Evolutionary conservation across 2,329 filamentous ascomycete species (phyloP), one percentile per base, ranked within the genome.

Genomic region (Diaporthe sp.): DNA sequence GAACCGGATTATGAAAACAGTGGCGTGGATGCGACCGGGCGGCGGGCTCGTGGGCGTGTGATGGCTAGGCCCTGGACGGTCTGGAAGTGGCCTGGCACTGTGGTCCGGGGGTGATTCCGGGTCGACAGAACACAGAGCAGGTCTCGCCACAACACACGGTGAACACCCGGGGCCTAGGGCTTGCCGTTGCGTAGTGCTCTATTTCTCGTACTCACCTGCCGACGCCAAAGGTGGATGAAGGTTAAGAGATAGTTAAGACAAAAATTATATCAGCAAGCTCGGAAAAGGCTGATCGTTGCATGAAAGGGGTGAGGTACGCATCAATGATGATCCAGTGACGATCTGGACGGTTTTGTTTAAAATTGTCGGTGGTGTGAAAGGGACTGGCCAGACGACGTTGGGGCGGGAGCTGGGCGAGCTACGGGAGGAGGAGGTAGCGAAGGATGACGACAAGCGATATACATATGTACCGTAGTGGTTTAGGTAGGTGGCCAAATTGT

Each of bases 401-500:
- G 45, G n/a, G 45, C 45, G 64, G 64, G 28, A 15, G 10, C 33
- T 67, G 45, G 33, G 47, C 47, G 47, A 35, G 64, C 64, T 68
- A 72, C 70, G 10, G 42, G n/a, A 45, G 57, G 70, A 54, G 58
- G 66, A 70, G 66, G 57, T 47, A 74, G 57, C 67, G 72, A 57
- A 55, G 45, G 33, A 74, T 66, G 72, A 74, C 68, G 67, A 71
- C 73, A 40, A 72, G 55, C 55, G 58, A 72, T 67, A 69, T 64
- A 72, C 61, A 50, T 69, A 75, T 50, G 70, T 60, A 60, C 64
- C 64, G 64, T 40, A 68, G 33, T 54, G 47, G 45, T 68, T 54
- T 68, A 68, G 47, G 58, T 74, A 35, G 45, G 74, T 75, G 74
- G 74, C 74, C 71, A 75, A 75, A 72, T 35, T 28, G 35, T 64